Base-by-base conservation (phyloP, 352 stramenopile species). In the Phytophthora pseudosyringae region DNA sequence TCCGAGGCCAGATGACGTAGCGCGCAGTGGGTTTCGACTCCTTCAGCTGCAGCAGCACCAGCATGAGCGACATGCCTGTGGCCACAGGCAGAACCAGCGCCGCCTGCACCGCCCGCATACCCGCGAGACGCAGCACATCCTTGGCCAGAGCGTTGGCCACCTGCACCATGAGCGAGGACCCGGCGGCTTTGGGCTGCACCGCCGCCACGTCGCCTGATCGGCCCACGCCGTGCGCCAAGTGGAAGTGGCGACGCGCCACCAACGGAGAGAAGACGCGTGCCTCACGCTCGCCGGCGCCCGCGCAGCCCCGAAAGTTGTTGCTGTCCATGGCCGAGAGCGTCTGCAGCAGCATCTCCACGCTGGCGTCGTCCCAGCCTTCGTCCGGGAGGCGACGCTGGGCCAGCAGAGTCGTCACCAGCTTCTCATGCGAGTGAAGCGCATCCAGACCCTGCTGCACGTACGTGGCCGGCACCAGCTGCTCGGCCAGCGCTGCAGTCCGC, bases 111-210 rank as follows among this genome's bases (percentile, higher is more conserved):
- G 79, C 75, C 3, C 78, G 71, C 69, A 91, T 63, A 0, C 94
- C 94, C 4, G 92, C 88, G n/a, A 97, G 76, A 25, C 80, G 75
- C 28, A 99, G 64, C 11, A 96, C 90, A 82, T 99, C 93, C 32
- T 90, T 81, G 3, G 87, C 90, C 49, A 99, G 73, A 16, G 80
- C 70, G 38, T 98, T 96, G 26, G 91, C 90, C 43, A 99, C 70
- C 74, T 99, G 94, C 38, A 98, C 91, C 35, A 99, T 72, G 28
- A 99, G 86, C 33, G 91, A 99, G 12, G 93, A 99, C 4, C 98
- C 98, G 3, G 98, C 97, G 2, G 98, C 98, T 71, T 99, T 99
- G 35, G 98, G 98, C 75, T 99, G 98, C 48, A 98, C 91, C 15
- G 98, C 97, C 16, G 92, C 96, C n/a, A 99, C 93, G 81, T 99